Conservation (phyloP, 257 asterid species). For the Capsicum pubescens region DNA sequence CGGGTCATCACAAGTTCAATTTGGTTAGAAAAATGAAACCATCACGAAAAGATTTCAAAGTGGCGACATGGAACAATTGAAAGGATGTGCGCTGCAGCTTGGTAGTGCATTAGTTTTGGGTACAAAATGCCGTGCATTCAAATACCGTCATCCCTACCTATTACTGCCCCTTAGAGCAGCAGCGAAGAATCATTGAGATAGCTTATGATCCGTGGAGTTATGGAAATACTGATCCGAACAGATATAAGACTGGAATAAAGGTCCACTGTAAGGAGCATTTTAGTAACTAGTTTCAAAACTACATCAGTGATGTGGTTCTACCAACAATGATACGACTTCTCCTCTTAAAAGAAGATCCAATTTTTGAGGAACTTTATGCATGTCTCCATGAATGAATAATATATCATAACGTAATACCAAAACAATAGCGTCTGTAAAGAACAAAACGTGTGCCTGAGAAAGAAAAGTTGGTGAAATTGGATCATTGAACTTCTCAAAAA, state of each 20-base stretch:
- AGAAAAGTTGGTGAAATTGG: neutral
- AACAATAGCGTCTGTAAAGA: neutral
- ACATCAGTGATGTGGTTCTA: neutral
- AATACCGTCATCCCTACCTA: neutral
- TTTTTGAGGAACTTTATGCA: neutral
- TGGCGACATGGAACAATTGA: neutral
- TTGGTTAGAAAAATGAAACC: neutral
- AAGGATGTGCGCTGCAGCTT: neutral
- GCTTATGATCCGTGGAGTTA: neutral
- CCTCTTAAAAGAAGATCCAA: neutral
- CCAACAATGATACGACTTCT: neutral
- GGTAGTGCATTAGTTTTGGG: neutral
- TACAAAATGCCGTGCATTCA: neutral
- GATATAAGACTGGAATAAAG: neutral
- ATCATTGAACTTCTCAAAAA: neutral
- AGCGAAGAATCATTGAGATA: neutral
- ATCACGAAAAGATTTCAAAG: neutral
- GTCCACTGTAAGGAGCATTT: neutral
- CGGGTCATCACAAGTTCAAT: neutral
- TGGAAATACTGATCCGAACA: neutral
- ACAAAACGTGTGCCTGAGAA: neutral
- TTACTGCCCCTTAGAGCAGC: neutral
- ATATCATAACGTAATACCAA: neutral
- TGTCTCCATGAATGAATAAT: neutral
- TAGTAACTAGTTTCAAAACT: neutral